These are phyloP conservation scores for Chenopodium suecicum DNA, from an alignment of 148 eudicot species.

Conservation along the genomic window DNA sequence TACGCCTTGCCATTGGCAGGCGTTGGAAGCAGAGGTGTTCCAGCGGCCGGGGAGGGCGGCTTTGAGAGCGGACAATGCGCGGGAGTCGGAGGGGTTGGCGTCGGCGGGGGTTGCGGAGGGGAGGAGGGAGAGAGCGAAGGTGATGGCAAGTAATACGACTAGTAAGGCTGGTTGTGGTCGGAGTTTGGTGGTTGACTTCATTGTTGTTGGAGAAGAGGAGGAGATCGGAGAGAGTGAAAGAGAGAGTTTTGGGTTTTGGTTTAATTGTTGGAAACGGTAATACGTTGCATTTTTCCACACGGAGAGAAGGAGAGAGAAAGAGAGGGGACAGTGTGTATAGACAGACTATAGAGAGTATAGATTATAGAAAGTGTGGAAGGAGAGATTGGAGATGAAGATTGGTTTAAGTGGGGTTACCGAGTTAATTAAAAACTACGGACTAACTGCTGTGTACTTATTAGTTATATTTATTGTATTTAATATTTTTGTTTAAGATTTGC, in stretches of 20 bases:
- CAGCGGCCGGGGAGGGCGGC: constrained; percentile 64
- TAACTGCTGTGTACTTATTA: too few species aligned
- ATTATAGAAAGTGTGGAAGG: not conserved
- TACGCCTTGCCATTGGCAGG: constrained; percentile 66
- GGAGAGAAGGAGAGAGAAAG: not conserved
- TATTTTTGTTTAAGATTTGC: too few species aligned
- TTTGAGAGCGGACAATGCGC: constrained; percentile 53
- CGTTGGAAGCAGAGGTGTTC: constrained; percentile 44
- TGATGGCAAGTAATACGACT: constrained; percentile 5
- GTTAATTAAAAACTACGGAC: not conserved
- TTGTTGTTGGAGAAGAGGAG: not conserved
- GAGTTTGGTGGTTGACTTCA: not conserved
- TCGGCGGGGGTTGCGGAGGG: constrained; percentile 28
- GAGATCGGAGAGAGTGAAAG: not conserved
- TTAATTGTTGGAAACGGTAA: not conserved
- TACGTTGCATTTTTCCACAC: constrained; percentile 4
- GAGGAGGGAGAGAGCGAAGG: constrained; percentile 24
- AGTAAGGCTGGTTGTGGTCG: not conserved
- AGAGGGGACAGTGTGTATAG: too few species aligned
- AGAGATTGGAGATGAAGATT: not conserved
- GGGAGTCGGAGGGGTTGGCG: constrained; percentile 42
- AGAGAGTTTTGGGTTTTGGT: not conserved
- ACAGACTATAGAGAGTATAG: too few species aligned
- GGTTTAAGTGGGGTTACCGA: not conserved
- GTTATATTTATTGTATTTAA: not conserved